Percentiles rank a stretch among this genome's conserved stretches.
Conservation (phyloP, 805 yeast species). For the Saccharomycopsis sp. region DNA sequence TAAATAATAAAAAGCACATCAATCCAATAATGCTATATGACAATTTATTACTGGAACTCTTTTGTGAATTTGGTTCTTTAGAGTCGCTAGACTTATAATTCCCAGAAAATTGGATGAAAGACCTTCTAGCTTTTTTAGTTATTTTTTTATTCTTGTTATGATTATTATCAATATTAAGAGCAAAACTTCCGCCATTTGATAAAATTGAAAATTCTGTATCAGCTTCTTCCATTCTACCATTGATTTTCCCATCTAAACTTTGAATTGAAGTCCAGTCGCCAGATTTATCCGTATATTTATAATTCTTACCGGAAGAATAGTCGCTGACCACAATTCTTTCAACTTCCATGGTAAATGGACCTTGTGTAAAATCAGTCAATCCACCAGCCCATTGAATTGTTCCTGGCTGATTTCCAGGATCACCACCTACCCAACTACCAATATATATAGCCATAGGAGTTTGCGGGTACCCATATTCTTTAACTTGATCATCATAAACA, state of each 20-base stretch:
- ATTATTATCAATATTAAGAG: no score
- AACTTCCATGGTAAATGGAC: conserved; percentile 41
- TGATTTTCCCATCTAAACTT: conserved; percentile 33
- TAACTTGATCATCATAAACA: conserved; percentile 27
- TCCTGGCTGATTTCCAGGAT: conserved; percentile 39
- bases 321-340: conserved; percentile 39
- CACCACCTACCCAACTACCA: conserved; percentile 45
- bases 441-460: conserved; percentile 44
- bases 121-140: not conserved
- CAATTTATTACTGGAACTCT: no score
- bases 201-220: conserved; percentile 20
- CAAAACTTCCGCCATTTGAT: no score
- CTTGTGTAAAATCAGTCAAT: conserved; percentile 36
- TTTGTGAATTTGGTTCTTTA: no score
- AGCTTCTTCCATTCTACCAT: conserved; percentile 34
- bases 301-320: conserved; percentile 36
- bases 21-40: no score
- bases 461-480: conserved; percentile 48
- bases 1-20: no score
- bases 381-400: conserved; percentile 74
- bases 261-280: conserved; percentile 29
- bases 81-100: no score
- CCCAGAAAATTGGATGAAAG: not conserved
- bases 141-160: no score
- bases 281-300: conserved; percentile 29